Evolutionary conservation across 2,329 filamentous ascomycete genomes (phyloP), one percentile per base, ranked within the genome.

Genomic region (Spiromastix sp.): DNA sequence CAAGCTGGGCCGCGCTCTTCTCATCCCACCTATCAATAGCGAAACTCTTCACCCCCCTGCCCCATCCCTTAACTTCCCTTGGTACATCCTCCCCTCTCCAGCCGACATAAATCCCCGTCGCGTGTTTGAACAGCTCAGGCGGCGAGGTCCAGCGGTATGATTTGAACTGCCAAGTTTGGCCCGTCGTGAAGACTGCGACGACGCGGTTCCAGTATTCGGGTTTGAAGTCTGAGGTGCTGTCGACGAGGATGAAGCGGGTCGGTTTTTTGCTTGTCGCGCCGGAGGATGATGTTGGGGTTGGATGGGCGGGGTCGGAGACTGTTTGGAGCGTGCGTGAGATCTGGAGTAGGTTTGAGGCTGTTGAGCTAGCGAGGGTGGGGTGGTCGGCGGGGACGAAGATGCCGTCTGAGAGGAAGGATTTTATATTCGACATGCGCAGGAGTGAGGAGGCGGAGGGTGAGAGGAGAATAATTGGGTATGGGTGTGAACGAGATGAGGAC

Each of bases 101-200:
- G 3, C 91, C 91, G 2, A 98, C 78, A 52, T 85, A 93, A 32
- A 98, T 68, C 37, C 91, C 91, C 10, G 85, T 70, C 2, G 85
- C 83, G 52, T 95, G 84, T 46, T 78, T 77, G 66, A 98, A 98
- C 32, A 98, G 70, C 53, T 96, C 91, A 10, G 78, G 72, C 0
- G 91, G 84, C 37, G 81, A 80, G 47, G 80, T 80, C 85, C 91
- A 98, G 61, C 93, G 94, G 72, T 98, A 98, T 47, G 78, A 83
- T 64, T 95, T 94, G 66, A 98, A 98, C 63, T 98, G 91, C 91
- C 91, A 98, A 7, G 81, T 79, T 64, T 98, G 91, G 21, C 91
- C 91, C 0, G 91, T 98, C 0, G 91, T 98, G 64, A 98, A 96
- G 38, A 98, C 87, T 9, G 84, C 91, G 2, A 95, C 91, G 5